Evolutionary conservation across 1,284 basidiomycete species (phyloP), one percentile per base, ranked within the genome.

Genomic region (Ganoderma sinense): DNA sequence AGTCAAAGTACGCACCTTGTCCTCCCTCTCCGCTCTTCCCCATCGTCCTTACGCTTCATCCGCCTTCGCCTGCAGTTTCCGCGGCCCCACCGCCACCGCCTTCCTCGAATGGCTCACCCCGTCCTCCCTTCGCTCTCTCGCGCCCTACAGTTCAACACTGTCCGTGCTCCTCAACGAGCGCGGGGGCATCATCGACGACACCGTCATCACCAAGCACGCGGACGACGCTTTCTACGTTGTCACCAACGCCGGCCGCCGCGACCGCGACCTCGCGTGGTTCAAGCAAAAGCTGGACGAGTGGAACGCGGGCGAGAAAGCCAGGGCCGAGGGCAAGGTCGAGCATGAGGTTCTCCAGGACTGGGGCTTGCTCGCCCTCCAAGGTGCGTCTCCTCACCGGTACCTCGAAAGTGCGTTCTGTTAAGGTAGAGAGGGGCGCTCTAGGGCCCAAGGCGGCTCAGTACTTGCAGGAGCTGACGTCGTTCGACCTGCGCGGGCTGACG

Each of bases 181-280:
- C 0, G 97, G 98, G 5, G 97, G 97, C 13, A 99, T 99, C 75
- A 94, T 99, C 69, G 98, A 99, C 81, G 98, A 99, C 80, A 94
- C 89, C 11, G 84, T 97, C 78, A 89, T 97, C 78, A 96, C 94
- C 41, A 96, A 96, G 77, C 93, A 96, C 78, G 86, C 89, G 0
- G 78, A 87, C n/a, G 87, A 91, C 74, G 88, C 90, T 0, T 99
- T 91, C 82, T 99, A 99, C 81, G 92, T 99, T 56, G 98, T 99
- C 53, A 99, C 97, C 0, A 99, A 99, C 79, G 98, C 97, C 2
- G 96, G 95, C 1, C 85, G 97, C 41, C 88, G 96, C 31, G 88
- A 90, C 5, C 88, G 91, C 74, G 97, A 98, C 77, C 84, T 96
- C 7, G 85, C 89, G 1, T 97, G 94, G 92, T 92, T 99, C 77